Conservation (phyloP, 1,284 basidiomycete genomes). For the Malassezia caprae region DNA sequence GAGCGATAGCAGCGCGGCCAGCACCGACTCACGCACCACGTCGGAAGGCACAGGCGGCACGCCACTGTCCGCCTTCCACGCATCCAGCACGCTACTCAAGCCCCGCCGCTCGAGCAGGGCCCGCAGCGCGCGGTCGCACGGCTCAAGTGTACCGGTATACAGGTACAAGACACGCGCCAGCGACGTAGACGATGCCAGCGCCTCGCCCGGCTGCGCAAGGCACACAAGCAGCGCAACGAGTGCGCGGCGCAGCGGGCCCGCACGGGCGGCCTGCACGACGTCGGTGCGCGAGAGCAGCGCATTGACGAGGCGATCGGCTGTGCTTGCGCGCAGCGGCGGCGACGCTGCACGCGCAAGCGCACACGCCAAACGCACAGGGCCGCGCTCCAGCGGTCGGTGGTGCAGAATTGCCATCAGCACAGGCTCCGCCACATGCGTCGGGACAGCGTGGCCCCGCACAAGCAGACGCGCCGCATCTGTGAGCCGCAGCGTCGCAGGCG, state of each 20-base stretch:
- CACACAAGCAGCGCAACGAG: slow-evolving; percentile 8
- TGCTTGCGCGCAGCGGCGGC: slow-evolving; percentile 10
- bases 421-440: slow-evolving; percentile 61
- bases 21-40: slow-evolving; percentile 10
- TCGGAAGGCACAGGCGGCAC: background rate
- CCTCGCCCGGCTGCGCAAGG: slow-evolving; percentile 46
- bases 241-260: slow-evolving; percentile 20
- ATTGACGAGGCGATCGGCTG: slow-evolving; percentile 23
- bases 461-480: background rate
- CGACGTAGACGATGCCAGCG: slow-evolving; percentile 71
- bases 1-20: slow-evolving; percentile 62
- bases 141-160: slow-evolving; percentile 63
- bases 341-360: slow-evolving; percentile 37
- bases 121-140: slow-evolving; percentile 60
- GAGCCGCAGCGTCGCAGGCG: background rate
- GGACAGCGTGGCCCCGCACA: background rate
- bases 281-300: slow-evolving; percentile 26
- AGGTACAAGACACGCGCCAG: slow-evolving; percentile 56
- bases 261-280: slow-evolving; percentile 14
- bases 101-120: slow-evolving; percentile 62
- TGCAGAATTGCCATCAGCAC: slow-evolving; percentile 61
- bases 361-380: slow-evolving; percentile 54
- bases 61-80: slow-evolving; percentile 8
- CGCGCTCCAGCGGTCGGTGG: slow-evolving; percentile 53
- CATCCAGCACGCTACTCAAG: slow-evolving; percentile 47